These are phyloP conservation scores for Rhizopogon roseolus DNA, from an alignment of 768 basidiomycete genomes.

Conservation along the genomic window DNA sequence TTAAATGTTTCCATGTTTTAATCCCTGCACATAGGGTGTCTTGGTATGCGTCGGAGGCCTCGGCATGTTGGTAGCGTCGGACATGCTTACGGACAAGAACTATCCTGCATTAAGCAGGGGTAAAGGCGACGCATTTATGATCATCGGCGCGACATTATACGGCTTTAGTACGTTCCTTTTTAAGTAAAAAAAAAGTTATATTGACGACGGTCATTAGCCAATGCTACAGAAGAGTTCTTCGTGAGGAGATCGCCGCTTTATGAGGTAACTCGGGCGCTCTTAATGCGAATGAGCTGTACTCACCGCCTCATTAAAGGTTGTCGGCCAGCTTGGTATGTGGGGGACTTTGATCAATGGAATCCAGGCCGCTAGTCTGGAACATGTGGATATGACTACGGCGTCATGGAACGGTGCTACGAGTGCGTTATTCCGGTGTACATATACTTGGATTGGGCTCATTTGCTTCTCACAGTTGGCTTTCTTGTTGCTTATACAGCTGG, in stretches of 20 bases:
- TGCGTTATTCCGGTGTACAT: slow-evolving; percentile 34
- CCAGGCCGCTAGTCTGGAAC: slow-evolving; percentile 74
- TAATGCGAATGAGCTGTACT: neutral
- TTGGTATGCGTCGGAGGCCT: slow-evolving; percentile 71
- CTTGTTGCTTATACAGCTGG: slow-evolving; percentile 46
- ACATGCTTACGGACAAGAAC: slow-evolving; percentile 73
- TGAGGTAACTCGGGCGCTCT: slow-evolving; percentile 39
- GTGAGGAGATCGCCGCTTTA: slow-evolving; percentile 77
- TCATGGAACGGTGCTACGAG: slow-evolving; percentile 73
- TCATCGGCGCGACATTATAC: slow-evolving; percentile 80
- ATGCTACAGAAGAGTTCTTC: slow-evolving; percentile 86
- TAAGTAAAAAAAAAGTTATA: neutral
- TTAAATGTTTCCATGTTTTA: neutral
- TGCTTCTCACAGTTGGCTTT: slow-evolving; percentile 39
- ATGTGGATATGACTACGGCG: slow-evolving; percentile 55
- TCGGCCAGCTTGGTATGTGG: slow-evolving; percentile 85
- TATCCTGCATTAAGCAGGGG: slow-evolving; percentile 60
- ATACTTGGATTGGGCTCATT: neutral
- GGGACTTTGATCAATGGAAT: slow-evolving; percentile 76
- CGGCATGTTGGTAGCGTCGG: slow-evolving; percentile 75
- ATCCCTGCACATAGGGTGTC: slow-evolving; percentile 46
- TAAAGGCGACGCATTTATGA: slow-evolving; percentile 85
- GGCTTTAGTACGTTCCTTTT: slow-evolving; percentile 63
- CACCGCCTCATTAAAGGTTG: slow-evolving; percentile 41
- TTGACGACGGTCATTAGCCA: slow-evolving; percentile 41